Conservation (phyloP, 345 rosid genomes). For the Rhodomyrtus tomentosa region DNA sequence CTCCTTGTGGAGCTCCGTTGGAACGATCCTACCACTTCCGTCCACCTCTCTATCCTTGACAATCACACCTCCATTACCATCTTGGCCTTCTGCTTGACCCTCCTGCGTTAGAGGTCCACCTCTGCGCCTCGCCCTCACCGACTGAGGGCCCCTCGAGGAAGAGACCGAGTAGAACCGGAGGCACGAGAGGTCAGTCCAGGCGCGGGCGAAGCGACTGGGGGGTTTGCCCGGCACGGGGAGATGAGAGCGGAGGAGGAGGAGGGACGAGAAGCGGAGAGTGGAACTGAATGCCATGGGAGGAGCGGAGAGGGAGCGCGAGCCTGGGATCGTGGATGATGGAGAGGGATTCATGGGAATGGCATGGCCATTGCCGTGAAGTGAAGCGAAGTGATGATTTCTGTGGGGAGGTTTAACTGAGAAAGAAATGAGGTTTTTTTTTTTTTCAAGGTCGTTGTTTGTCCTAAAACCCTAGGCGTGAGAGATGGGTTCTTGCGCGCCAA, state of each 20-base stretch:
- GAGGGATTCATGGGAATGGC: conserved; percentile 15
- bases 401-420: fast-evolving
- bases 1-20: conserved; percentile 75
- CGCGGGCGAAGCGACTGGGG: conserved; percentile 7
- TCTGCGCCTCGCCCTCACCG: conserved; percentile 10
- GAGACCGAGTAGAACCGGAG: conserved; percentile 29
- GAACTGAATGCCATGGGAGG: conserved; percentile 50
- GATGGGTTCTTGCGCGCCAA: background rate
- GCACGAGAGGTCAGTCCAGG: conserved; percentile 16
- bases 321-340: conserved; percentile 1
- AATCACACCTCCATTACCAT: conserved; percentile 34
- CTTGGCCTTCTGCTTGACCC: background rate
- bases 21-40: conserved; percentile 32
- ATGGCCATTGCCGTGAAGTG: conserved; percentile 5
- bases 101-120: conserved; percentile 14
- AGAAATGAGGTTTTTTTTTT: background rate
- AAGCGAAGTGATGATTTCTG: background rate
- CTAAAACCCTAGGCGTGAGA: background rate
- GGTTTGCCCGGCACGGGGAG: conserved; percentile 12
- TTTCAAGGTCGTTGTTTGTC: background rate
- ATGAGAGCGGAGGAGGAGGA: conserved; percentile 37
- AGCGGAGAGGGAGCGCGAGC: conserved; percentile 12
- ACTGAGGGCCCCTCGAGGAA: conserved; percentile 1
- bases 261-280: conserved; percentile 55
- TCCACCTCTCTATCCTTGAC: conserved; percentile 16